Percentiles rank a stretch among this genome's conserved stretches.
These are phyloP conservation scores for Leishmania braziliensis DNA, from an alignment of 208 protist species.

Conservation along the genomic window DNA sequence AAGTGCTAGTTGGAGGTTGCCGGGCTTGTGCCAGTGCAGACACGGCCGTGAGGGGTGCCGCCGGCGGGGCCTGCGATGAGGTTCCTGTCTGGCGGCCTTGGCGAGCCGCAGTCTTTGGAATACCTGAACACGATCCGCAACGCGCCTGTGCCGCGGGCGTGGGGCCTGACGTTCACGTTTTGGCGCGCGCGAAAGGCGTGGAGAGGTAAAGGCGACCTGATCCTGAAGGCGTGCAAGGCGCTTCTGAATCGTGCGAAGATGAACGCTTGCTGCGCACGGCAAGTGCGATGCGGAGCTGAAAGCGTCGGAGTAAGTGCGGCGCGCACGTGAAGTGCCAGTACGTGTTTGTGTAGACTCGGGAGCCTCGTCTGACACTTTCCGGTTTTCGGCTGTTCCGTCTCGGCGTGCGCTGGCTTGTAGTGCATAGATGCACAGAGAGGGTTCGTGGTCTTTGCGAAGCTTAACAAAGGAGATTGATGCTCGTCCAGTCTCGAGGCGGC, in stretches of 20 bases:
- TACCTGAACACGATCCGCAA: conserved; percentile 97
- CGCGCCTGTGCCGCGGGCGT: conserved; percentile 59
- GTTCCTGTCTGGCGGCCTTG: conserved; percentile 97
- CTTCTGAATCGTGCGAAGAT: conserved; percentile 80
- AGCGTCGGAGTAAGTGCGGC: conserved; percentile 52
- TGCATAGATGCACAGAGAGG: neutral
- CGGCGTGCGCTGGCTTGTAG: neutral
- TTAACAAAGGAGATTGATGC: neutral
- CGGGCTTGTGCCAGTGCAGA: conserved; percentile 87
- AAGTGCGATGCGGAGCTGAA: conserved; percentile 64
- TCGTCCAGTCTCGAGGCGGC: neutral
- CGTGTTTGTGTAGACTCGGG: neutral
- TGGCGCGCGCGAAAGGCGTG: conserved; percentile 46
- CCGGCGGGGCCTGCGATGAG: conserved; percentile 93
- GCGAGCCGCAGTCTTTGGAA: conserved; percentile 94
- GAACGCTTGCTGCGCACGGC: conserved; percentile 58
- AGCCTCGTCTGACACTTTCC: neutral
- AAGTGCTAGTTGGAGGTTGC: conserved; percentile 83
- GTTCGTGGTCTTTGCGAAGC: neutral
- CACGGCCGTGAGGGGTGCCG: conserved; percentile 93
- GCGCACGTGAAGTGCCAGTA: neutral
- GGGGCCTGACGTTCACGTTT: conserved; percentile 95
- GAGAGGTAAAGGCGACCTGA: neutral
- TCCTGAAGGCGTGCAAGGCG: conserved; percentile 79
- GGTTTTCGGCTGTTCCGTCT: neutral